Evolutionary conservation across 75 land plant genomes (phyloP).

Genomic region (Azolla pinnata): DNA sequence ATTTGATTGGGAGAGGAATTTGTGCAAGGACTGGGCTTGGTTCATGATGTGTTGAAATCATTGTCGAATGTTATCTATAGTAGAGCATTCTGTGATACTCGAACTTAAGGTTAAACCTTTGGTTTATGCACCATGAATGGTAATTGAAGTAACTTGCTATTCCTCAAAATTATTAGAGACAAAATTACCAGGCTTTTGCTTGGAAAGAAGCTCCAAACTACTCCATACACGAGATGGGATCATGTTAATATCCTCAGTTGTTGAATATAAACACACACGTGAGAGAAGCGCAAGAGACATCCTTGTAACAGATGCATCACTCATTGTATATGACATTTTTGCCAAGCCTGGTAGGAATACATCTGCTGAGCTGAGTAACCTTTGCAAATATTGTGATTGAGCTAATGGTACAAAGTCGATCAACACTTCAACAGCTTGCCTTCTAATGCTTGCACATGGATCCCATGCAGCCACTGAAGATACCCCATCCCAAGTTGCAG

Average conservation of each 20-base stretch:
- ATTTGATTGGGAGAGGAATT: too few species aligned
- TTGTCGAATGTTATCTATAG: too few species aligned
- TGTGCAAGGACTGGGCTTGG: too few species aligned
- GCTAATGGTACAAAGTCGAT: conserved; percentile 52
- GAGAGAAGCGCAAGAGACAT: conserved; percentile 56
- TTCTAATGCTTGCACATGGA: conserved; percentile 37
- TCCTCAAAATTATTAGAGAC: not conserved
- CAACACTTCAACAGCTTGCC: conserved; percentile 56
- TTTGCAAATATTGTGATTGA: conserved; percentile 41
- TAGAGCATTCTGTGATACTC: too few species aligned
- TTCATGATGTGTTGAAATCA: too few species aligned
- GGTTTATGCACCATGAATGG: too few species aligned
- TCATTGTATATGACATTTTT: conserved; percentile 18
- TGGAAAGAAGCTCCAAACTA: conserved; percentile 47
- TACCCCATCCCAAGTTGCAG: conserved; percentile 68
- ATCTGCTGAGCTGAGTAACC: conserved; percentile 52
- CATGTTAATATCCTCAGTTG: conserved; percentile 47
- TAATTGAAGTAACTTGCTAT: too few species aligned
- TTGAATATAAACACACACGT: conserved; percentile 57
- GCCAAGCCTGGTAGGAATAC: conserved; percentile 33
- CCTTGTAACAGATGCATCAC: conserved; percentile 38
- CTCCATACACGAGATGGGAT: conserved; percentile 73
- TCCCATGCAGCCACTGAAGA: conserved; percentile 51
- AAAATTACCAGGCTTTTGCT: conserved; percentile 45
- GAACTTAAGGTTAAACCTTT: too few species aligned